A percentile compares a stretch with the other conserved stretches of the same genome.
These are phyloP conservation scores for Geotrichum fermentans DNA, from an alignment of 1,139 yeast genomes.

Conservation along the genomic window DNA sequence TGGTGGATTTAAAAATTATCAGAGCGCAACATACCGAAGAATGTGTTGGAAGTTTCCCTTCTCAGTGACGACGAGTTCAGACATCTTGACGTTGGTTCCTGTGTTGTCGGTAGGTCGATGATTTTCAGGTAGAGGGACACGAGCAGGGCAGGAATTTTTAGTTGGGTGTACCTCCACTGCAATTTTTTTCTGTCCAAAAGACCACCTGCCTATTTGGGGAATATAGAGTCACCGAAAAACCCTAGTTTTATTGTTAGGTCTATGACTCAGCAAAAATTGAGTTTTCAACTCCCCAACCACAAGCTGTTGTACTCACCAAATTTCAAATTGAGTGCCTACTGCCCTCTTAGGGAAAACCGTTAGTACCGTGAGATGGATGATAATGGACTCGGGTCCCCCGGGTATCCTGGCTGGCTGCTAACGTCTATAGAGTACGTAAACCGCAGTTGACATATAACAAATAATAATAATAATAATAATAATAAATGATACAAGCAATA, in stretches of 20 bases:
- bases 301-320: too few species aligned
- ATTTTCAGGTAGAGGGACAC: conserved; percentile 10
- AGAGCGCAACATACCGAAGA: conserved; percentile 94
- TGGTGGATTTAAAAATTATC: too few species aligned
- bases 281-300: too few species aligned
- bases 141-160: neutral
- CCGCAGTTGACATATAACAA: too few species aligned
- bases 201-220: neutral
- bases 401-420: too few species aligned
- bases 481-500: too few species aligned
- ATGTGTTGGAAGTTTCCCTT: conserved; percentile 99
- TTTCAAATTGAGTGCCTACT: too few species aligned
- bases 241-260: neutral
- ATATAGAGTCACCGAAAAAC: neutral
- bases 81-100: conserved; percentile 43
- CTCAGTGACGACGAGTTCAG: conserved; percentile 92
- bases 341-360: too few species aligned
- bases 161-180: neutral
- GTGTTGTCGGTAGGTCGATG: conserved; percentile 5
- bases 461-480: too few species aligned
- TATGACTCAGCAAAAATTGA: neutral
- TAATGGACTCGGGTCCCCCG: too few species aligned
- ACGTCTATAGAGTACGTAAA: too few species aligned
- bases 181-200: neutral
- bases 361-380: too few species aligned